A percentile compares a stretch with the other conserved stretches of the same genome.
These are phyloP conservation scores for Abrus precatorius DNA, from an alignment of 306 rosid species.

Conservation along the genomic window DNA sequence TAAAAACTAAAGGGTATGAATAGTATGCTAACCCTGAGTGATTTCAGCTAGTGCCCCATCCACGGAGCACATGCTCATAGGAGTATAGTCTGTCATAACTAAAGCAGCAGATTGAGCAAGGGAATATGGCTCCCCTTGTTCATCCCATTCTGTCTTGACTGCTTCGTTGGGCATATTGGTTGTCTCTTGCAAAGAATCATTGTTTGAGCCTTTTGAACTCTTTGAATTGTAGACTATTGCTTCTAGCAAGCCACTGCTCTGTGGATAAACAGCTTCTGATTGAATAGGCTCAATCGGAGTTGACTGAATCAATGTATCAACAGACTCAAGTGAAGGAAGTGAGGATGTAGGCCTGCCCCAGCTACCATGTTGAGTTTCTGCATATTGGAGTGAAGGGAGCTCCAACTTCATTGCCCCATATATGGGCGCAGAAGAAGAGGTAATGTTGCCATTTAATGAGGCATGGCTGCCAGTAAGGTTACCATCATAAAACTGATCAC, in stretches of 20 bases:
- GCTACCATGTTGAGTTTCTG: conserved; percentile 67
- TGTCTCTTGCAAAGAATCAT: conserved; percentile 50
- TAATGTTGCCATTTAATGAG: conserved; percentile 69
- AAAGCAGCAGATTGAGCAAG: conserved; percentile 68
- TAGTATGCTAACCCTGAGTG: conserved; percentile 56
- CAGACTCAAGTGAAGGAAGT: conserved; percentile 65
- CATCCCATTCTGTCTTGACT: conserved; percentile 55
- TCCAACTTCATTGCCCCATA: conserved; percentile 72
- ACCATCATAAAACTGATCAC: conserved; percentile 49
- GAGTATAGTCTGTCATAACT: conserved; percentile 59
- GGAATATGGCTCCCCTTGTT: conserved; percentile 54
- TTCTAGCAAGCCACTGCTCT: conserved; percentile 65
- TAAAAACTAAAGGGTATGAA: background rate
- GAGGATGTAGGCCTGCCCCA: conserved; percentile 60
- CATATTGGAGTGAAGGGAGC: conserved; percentile 99
- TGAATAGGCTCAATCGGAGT: conserved; percentile 50
- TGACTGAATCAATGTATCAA: conserved; percentile 65
- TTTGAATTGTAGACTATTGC: conserved; percentile 56
- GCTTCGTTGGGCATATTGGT: conserved; percentile 49
- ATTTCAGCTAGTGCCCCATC: conserved; percentile 57
- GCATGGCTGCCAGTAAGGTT: conserved; percentile 67
- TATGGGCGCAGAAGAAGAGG: conserved; percentile 74
- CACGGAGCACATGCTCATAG: conserved; percentile 62
- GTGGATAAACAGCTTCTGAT: conserved; percentile 58
- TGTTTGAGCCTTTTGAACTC: conserved; percentile 46